Base-by-base conservation (phyloP, 2,329 filamentous ascomycete species). In the Pseudopyricularia cyperi region DNA sequence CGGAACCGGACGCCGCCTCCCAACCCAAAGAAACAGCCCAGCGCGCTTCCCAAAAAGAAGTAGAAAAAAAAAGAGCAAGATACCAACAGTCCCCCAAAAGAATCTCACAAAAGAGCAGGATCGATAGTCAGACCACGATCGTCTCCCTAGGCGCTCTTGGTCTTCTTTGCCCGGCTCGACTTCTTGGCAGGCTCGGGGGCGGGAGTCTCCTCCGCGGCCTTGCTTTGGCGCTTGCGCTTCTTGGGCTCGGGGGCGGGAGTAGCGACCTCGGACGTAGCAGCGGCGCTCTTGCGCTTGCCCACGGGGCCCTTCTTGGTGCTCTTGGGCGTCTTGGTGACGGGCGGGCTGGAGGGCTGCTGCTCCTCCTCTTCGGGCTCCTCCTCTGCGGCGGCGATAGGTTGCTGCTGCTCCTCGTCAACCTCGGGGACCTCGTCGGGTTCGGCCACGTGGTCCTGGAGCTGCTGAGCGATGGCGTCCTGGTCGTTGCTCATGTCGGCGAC, bases 221-320 rank as follows among this genome's bases (percentile, higher is more conserved):
- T 82, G 59, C 75, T 77, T 9, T 70, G 68, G 54, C 79, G 69
- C 66, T 81, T 76, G 58, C 79, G 72, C 76, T 83, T 83, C 73
- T 80, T 79, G 57, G 48, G 28, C 28, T 22, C 79, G 79, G 30
- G 79, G 77, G 63, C 75, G 80, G 52, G 71, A 71, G 26, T 74
- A 71, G 30, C 66, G 61, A 67, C 57, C 59, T 71, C 71, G 51
- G 69, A 68, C n/a, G 71, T 72, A 32, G 68, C 68, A 6, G 68
- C 68, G 28, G 71, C 69, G 19, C 71, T 73, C 76, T 80, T 80
- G 56, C 76, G 73, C 74, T 79, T 79, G 55, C 77, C 74, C 54
- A 68, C 65, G 50, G 64, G 63, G 28, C 70, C 68, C 51, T 60
- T 61, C 58, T 68, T 69, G 26, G 67, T 62, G 67, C 77, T 78